These are phyloP conservation scores for Zygosaccharomyces siamensis DNA, from an alignment of 805 yeast species.

Conservation along the genomic window DNA sequence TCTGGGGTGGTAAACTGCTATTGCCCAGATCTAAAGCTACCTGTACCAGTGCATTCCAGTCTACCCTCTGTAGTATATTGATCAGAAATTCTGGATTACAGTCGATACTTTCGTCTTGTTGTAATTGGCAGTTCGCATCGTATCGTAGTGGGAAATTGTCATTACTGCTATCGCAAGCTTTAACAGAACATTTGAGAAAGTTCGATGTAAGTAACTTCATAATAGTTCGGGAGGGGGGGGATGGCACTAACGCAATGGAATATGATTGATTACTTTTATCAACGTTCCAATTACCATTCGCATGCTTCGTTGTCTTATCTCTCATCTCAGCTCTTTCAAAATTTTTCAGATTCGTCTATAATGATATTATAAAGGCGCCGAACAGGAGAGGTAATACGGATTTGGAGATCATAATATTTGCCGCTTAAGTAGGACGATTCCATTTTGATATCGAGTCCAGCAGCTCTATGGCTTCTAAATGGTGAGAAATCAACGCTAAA, in stretches of 20 bases:
- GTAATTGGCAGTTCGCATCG: slow-evolving; percentile 57
- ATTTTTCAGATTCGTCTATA: neutral
- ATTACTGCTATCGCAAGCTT: slow-evolving; percentile 66
- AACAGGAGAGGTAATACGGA: no score
- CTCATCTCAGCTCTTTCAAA: neutral
- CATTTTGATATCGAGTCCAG: slow-evolving; percentile 17
- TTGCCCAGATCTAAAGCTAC: slow-evolving; percentile 79
- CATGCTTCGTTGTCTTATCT: neutral
- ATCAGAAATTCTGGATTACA: slow-evolving; percentile 75
- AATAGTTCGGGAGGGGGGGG: neutral
- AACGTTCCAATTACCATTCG: neutral
- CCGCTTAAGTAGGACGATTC: slow-evolving; percentile 4
- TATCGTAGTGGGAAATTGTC: slow-evolving; percentile 78
- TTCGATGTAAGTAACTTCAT: slow-evolving; percentile 97
- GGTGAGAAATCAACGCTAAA: slow-evolving; percentile 16
- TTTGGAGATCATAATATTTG: neutral
- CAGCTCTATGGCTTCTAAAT: slow-evolving; percentile 14
- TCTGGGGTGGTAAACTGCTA: slow-evolving; percentile 49
- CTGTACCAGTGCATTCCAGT: slow-evolving; percentile 78
- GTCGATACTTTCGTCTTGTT: slow-evolving; percentile 67
- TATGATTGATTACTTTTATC: neutral
- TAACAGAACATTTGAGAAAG: slow-evolving; percentile 90
- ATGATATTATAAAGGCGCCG: neutral
- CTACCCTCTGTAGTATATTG: slow-evolving; percentile 72
- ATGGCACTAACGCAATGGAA: neutral